Conservation (phyloP, 2,329 filamentous ascomycete genomes). For the Zasmidium cellare region DNA sequence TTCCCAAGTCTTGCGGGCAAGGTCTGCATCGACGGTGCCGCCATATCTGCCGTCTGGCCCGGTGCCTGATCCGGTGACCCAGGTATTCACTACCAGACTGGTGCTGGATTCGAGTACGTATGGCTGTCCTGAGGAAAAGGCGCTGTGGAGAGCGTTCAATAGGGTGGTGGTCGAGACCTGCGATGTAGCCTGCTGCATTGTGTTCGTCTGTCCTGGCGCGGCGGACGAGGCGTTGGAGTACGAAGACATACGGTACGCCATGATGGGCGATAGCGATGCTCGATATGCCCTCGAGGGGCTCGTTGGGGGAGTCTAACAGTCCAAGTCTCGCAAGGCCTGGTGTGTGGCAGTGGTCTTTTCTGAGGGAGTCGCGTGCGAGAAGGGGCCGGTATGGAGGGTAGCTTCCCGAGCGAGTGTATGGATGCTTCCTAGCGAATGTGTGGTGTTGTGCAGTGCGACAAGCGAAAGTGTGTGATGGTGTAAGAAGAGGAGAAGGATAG, state of each 20-base stretch:
- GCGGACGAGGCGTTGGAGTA: conserved; percentile 63
- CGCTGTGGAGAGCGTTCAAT: conserved; percentile 86
- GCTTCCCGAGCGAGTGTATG: conserved; percentile 1
- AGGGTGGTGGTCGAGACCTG: conserved; percentile 92
- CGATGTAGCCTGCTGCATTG: conserved; percentile 55
- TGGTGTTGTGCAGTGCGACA: conserved; percentile 7
- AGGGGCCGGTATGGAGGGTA: background rate
- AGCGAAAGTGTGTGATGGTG: conserved; percentile 8
- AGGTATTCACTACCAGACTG: conserved; percentile 91
- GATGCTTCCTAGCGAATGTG: conserved; percentile 11
- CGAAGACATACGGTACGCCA: conserved; percentile 63
- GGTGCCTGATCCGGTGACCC: conserved; percentile 76
- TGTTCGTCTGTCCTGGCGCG: conserved; percentile 52
- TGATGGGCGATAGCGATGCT: conserved; percentile 38
- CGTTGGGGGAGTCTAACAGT: background rate
- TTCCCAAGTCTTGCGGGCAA: conserved; percentile 88
- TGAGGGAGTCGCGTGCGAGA: no score
- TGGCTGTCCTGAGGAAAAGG: conserved; percentile 78
- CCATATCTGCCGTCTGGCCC: conserved; percentile 69
- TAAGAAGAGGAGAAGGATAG: background rate
- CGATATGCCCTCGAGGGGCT: conserved; percentile 23
- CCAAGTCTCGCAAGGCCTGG: conserved; percentile 7
- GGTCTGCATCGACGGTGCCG: conserved; percentile 75
- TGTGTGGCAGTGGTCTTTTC: background rate
- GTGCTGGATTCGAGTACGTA: conserved; percentile 87